A percentile compares a stretch with the other conserved stretches of the same genome.
Evolutionary conservation across 345 rosid species (phyloP).

Genomic region (Lumnitzera racemosa): DNA sequence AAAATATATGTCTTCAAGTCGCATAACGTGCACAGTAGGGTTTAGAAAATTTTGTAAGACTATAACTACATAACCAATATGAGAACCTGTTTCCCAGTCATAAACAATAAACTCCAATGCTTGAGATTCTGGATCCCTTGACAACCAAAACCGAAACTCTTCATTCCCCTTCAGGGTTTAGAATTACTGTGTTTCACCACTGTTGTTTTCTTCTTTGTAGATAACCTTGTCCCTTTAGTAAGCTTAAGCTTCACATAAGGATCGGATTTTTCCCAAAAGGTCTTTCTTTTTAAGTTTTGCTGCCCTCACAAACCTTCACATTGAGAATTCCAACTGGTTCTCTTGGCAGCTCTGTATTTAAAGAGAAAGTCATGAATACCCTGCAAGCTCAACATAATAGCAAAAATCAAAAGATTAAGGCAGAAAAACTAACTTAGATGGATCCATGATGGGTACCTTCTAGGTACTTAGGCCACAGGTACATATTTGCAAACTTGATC

Average conservation of each 20-base stretch:
- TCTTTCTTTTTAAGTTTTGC: slow-evolving; percentile 79
- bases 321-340: slow-evolving; percentile 77
- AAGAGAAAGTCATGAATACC: background rate
- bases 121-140: slow-evolving; percentile 70
- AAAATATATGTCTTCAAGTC: too few relatives aligned
- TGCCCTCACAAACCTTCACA: slow-evolving; percentile 66
- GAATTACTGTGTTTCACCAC: slow-evolving; percentile 78
- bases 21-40: too few relatives aligned
- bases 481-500: slow-evolving; percentile 95
- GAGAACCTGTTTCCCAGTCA: slow-evolving; percentile 92
- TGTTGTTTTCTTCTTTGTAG: slow-evolving; percentile 58
- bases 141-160: slow-evolving; percentile 68
- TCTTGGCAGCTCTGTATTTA: slow-evolving; percentile 55
- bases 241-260: slow-evolving; percentile 85
- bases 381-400: background rate
- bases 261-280: slow-evolving; percentile 79
- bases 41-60: too few relatives aligned
- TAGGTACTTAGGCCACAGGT: slow-evolving; percentile 88
- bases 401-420: slow-evolving; percentile 1
- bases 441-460: slow-evolving; percentile 78
- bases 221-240: slow-evolving; percentile 68
- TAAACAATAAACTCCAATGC: slow-evolving; percentile 51
- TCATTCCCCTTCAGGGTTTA: slow-evolving; percentile 97
- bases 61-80: background rate
- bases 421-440: slow-evolving; percentile 45